phyloP scores from a whole-genome alignment of 805 yeast genomes.

The Kluyveromyces dobzhanskii region DNA sequence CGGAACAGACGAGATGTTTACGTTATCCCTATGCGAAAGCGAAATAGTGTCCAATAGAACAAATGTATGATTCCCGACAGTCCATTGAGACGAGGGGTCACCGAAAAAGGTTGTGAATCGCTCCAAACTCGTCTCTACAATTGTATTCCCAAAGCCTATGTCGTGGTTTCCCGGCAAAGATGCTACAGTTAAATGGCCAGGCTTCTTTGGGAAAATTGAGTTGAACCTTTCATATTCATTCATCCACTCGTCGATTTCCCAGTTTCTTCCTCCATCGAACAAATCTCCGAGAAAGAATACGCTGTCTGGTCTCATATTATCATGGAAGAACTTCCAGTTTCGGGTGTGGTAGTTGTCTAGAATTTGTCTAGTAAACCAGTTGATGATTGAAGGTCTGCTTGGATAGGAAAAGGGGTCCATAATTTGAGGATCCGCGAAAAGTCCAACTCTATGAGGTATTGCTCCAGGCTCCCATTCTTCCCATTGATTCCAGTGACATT shows the following conservation, averaged over 20 bases:
- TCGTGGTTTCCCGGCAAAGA: constrained; percentile 92
- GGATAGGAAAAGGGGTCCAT: constrained; percentile 88
- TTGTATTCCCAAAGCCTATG: constrained; percentile 81
- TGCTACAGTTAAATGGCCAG: constrained; percentile 36
- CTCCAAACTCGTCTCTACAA: constrained; percentile 44
- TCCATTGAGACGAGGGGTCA: constrained; percentile 42
- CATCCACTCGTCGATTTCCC: constrained; percentile 66
- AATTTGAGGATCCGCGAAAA: constrained; percentile 92
- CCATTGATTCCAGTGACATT: constrained; percentile 62
- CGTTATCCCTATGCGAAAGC: constrained; percentile 49
- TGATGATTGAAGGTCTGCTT: constrained; percentile 43
- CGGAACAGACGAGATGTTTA: constrained; percentile 40
- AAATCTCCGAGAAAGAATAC: constrained; percentile 82
- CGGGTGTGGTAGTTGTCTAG: constrained; percentile 75
- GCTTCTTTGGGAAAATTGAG: constrained; percentile 50
- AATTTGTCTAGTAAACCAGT: constrained; percentile 48
- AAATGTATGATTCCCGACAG: constrained; percentile 61
- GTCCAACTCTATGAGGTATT: constrained; percentile 41
- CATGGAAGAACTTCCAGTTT: constrained; percentile 57
- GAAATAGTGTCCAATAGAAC: constrained; percentile 81
- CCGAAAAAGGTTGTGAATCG: constrained; percentile 75
- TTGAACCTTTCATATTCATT: constrained; percentile 64
- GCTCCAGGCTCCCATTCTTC: constrained; percentile 42
- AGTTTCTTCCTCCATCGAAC: constrained; percentile 90
- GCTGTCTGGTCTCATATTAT: constrained; percentile 60